phyloP scores from a whole-genome alignment of 306 rosid species.

The Rosa persica region DNA sequence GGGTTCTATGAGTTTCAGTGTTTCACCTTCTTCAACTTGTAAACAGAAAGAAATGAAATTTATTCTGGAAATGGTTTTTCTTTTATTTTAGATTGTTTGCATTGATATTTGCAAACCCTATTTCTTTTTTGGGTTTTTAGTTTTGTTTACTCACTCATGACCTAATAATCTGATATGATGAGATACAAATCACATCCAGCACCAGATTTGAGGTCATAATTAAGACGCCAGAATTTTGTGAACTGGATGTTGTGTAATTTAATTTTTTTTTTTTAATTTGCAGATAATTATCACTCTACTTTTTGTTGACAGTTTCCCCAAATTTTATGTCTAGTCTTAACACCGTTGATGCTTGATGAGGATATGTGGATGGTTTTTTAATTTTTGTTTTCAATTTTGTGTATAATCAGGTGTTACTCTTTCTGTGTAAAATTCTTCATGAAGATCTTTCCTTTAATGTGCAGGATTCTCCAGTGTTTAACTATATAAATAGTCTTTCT shows the following conservation, averaged over 20 bases:
- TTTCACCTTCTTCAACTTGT: not conserved
- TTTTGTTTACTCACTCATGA: not conserved
- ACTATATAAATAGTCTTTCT: conserved; percentile 71
- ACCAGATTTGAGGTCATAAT: conserved; percentile 6
- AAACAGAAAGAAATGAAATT: not conserved
- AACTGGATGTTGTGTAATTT: not conserved
- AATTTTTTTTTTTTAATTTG: not conserved
- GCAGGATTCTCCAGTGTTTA: conserved; percentile 97
- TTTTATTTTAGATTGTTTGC: not conserved
- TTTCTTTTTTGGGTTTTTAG: not conserved
- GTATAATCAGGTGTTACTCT: not conserved
- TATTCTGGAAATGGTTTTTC: not conserved
- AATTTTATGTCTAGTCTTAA: not conserved
- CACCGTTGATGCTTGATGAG: not conserved
- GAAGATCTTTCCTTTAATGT: conserved; percentile 7
- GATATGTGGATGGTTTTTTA: not conserved
- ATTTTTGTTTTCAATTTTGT: not conserved
- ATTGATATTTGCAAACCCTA: not conserved
- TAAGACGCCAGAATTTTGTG: not conserved
- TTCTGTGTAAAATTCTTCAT: not conserved
- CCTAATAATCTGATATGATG: not conserved
- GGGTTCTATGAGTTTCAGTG: not conserved
- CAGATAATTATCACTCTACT: not conserved
- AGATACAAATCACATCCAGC: not conserved
- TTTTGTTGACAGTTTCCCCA: not conserved